phyloP scores from a whole-genome alignment of 202 grass and related monocot species.

The Schoenoplectus tabernaemontani region DNA sequence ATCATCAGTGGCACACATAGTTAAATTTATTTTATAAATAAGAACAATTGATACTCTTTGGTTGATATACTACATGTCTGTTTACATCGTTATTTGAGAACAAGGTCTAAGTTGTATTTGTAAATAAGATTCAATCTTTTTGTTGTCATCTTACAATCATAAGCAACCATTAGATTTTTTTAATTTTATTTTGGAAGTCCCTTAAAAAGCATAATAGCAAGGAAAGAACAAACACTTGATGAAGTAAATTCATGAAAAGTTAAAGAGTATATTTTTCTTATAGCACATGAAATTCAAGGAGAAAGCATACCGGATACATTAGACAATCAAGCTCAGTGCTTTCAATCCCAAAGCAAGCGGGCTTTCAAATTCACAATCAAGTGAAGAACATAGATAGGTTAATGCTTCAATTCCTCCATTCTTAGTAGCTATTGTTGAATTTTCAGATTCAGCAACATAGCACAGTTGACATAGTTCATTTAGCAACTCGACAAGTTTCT shows the following conservation, averaged over 20 bases:
- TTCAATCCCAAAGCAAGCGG: conserved; percentile 45
- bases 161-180: not conserved
- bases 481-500: conserved; percentile 38
- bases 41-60: not conserved
- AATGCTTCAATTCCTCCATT: conserved; percentile 69
- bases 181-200: not conserved
- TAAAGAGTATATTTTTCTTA: not conserved
- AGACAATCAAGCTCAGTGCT: conserved; percentile 56
- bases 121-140: not conserved
- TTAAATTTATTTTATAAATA: not conserved
- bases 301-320: conserved; percentile 50
- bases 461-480: conserved; percentile 43
- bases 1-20: not conserved
- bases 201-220: not conserved
- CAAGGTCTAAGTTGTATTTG: not conserved
- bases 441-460: conserved; percentile 48
- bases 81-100: not conserved
- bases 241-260: not conserved
- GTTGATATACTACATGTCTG: not conserved
- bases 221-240: not conserved
- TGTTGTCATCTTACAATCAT: not conserved
- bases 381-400: conserved; percentile 44
- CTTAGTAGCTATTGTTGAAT: conserved; percentile 43
- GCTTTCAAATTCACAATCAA: conserved; percentile 39
- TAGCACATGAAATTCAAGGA: not conserved